Evolutionary conservation across 345 rosid genomes (phyloP).

Genomic region (Streptanthus diversifolius): DNA sequence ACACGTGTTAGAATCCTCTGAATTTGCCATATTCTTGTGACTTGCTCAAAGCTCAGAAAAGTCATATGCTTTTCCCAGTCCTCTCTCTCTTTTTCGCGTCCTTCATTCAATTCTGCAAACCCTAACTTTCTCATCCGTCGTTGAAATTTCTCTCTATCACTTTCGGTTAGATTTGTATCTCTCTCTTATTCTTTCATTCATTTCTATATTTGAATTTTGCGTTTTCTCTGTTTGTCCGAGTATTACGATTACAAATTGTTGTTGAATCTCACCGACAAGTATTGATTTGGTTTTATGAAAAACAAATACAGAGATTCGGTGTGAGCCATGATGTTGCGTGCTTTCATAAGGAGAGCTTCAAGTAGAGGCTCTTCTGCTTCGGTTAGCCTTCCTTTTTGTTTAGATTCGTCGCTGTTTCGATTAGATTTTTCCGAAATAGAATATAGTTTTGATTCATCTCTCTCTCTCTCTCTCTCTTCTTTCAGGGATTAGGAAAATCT

Average conservation of each 20-base stretch:
- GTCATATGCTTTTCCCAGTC: conserved; percentile 27
- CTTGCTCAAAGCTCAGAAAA: conserved; percentile 32
- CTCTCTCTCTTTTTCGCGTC: conserved; percentile 10
- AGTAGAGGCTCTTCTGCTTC: conserved; percentile 44
- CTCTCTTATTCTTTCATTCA: neutral
- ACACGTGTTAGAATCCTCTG: conserved; percentile 28
- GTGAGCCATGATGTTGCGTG: conserved; percentile 47
- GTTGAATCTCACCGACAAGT: conserved; percentile 25
- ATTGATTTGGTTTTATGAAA: neutral
- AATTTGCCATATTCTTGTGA: conserved; percentile 28
- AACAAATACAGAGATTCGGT: conserved; percentile 19
- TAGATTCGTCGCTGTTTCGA: neutral
- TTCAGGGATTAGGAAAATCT: conserved; percentile 47
- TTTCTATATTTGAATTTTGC: neutral
- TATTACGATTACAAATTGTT: neutral
- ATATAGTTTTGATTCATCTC: neutral
- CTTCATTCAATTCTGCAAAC: conserved; percentile 21
- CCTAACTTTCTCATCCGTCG: conserved; percentile 36
- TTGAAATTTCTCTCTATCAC: conserved; percentile 19
- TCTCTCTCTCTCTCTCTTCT: neutral
- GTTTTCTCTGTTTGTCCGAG: neutral
- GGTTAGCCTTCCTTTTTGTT: conserved; percentile 31
- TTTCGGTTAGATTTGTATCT: conserved; percentile 13
- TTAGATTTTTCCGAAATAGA: neutral
- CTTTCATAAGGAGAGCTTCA: conserved; percentile 39